Evolutionary conservation across 257 asterid species (phyloP), one percentile per base, ranked within the genome.

Genomic region (Mitragyna speciosa): DNA sequence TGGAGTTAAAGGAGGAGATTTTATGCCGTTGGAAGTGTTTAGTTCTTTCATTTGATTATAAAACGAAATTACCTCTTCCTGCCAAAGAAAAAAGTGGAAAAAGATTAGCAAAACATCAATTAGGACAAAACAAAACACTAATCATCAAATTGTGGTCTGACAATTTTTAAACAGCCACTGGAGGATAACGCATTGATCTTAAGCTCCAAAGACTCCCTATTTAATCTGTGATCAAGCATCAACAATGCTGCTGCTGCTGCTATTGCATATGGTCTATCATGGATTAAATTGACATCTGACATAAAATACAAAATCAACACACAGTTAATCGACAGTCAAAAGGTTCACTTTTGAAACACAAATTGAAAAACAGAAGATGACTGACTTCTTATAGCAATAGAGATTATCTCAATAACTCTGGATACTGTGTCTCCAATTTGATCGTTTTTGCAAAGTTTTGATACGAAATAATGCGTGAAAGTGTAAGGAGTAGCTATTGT

Each of bases 231-330:
- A 86, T 89, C 88, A 83, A 88, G 3, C 64, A 80, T 87, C 76
- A 87, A 36, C 83, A 91, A 86, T 83, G 92, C 84, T 64, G 95
- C 95, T 41, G 97, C 91, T 82, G 92, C 96, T 73, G 94, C 94
- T 72, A 90, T 78, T 63, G 88, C 87, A 69, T 94, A 90, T 79
- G 93, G 82, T 58, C 75, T 84, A 48, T 82, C 19, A 39, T 84
- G 79, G 87, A 88, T 80, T 75, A 85, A 76, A 47, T 87, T 81
- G 52, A 63, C 84, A 84, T 88, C 94, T 91, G 89, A 89, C 51
- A 80, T 11, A 51, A 16, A 6, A 43, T 56, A 10, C 41, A 78
- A 20, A 58, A 14, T 43, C 12, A 26, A 10, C 36, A n/a, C 28
- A 49, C 8, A 68, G 49, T 17, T 17, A 52, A 8, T 9, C 7